These are phyloP conservation scores for Zangia roseola DNA, from an alignment of 768 basidiomycete genomes.

Conservation along the genomic window DNA sequence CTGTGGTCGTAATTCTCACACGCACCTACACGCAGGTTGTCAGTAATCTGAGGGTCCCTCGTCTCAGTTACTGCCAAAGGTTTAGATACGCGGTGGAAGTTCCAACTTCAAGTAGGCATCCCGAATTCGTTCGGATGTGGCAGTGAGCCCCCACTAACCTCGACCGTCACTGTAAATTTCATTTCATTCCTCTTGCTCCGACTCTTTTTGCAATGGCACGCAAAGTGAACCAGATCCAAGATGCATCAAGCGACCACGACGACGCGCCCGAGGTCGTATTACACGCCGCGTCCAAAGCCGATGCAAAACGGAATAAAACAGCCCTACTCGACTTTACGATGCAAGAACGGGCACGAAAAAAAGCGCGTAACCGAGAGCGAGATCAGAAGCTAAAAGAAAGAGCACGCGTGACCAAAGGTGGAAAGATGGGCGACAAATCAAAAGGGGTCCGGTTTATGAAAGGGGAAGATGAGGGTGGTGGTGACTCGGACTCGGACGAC, in stretches of 20 bases:
- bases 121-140: too few relatives aligned
- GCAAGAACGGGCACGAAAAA: conserved; percentile 41
- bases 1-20: too few relatives aligned
- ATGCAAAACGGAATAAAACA: conserved; percentile 37
- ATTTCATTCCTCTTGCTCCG: too few relatives aligned
- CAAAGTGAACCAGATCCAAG: conserved; percentile 14
- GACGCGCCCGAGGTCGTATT: conserved; percentile 52
- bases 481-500: conserved; percentile 14
- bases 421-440: conserved; percentile 7
- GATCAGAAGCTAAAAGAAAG: conserved; percentile 52
- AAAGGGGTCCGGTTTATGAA: conserved; percentile 14
- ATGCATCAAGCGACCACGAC: conserved; percentile 37
- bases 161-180: too few relatives aligned
- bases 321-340: conserved; percentile 37
- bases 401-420: conserved; percentile 28
- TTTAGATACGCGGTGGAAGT: too few relatives aligned
- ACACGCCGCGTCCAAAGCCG: conserved; percentile 45
- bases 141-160: too few relatives aligned
- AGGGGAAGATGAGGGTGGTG: conserved; percentile 24
- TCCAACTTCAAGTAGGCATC: too few relatives aligned
- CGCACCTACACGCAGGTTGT: too few relatives aligned
- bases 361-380: conserved; percentile 44
- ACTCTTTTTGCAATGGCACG: conserved; percentile 13
- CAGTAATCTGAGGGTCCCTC: too few relatives aligned
- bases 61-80: too few relatives aligned